Percentiles rank a stretch among this genome's conserved stretches.
phyloP scores from a whole-genome alignment of 2,329 filamentous ascomycete genomes.

The Lojkania enalia region DNA sequence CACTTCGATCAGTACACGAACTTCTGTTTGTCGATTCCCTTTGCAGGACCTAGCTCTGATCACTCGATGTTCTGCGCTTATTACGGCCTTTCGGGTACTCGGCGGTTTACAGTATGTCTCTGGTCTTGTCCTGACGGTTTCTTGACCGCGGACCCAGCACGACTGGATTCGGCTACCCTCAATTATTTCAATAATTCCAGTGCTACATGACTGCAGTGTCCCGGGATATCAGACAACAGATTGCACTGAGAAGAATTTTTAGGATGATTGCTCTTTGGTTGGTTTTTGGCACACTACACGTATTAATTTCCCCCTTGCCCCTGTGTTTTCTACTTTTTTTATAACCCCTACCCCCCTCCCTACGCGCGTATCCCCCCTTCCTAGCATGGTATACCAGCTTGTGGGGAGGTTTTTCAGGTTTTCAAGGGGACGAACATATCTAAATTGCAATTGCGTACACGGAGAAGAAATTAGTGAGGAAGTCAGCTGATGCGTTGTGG shows the following conservation, averaged over 20 bases:
- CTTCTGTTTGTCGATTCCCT: slow-evolving; percentile 40
- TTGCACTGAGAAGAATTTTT: too few relatives aligned
- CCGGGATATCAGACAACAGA: slow-evolving; percentile 30
- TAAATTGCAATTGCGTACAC: slow-evolving; percentile 39
- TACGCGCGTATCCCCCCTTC: slow-evolving; percentile 40
- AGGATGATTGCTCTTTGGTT: slow-evolving; percentile 36
- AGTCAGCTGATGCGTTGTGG: slow-evolving; percentile 6
- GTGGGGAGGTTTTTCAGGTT: slow-evolving; percentile 45
- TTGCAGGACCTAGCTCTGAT: slow-evolving; percentile 38
- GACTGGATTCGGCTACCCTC: slow-evolving; percentile 24
- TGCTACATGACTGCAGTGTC: slow-evolving; percentile 28
- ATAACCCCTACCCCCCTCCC: slow-evolving; percentile 15
- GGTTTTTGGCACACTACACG: slow-evolving; percentile 30
- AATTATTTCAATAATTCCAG: slow-evolving; percentile 23
- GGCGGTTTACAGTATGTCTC: slow-evolving; percentile 30
- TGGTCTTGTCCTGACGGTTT: slow-evolving; percentile 37
- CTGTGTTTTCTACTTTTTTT: slow-evolving; percentile 33
- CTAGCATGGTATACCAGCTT: slow-evolving; percentile 46
- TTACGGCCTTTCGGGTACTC: slow-evolving; percentile 30
- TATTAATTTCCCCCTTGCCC: slow-evolving; percentile 39
- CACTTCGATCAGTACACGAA: slow-evolving; percentile 41
- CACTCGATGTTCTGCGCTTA: slow-evolving; percentile 29
- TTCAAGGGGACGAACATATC: slow-evolving; percentile 42
- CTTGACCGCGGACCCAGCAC: slow-evolving; percentile 27
- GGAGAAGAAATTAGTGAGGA: slow-evolving; percentile 14